Base-by-base conservation (phyloP, 2,329 filamentous ascomycete species). In the Amesomyces nigricolor region DNA sequence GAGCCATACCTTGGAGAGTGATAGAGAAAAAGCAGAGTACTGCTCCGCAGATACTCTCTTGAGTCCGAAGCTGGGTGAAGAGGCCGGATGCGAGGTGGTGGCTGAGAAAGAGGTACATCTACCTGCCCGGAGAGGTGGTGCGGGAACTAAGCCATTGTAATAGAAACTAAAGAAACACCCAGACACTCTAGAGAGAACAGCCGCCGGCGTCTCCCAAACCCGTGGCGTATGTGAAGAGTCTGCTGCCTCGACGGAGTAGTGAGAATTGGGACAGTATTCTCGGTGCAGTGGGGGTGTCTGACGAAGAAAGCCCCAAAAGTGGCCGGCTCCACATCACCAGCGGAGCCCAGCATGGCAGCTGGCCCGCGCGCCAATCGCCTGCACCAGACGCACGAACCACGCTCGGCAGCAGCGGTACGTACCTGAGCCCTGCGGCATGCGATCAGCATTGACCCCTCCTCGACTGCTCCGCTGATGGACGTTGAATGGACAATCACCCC, bases 251-350 rank as follows among this genome's bases (percentile, higher is more conserved):
- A 54, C 19, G 43, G 50, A 40, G 48, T 43, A 26, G 37, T 40
- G 54, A 54, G 54, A 60, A 58, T 57, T 59, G 56, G 53, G 46
- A 52, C 48, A 57, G 52, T 51, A 50, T 58, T 60, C 57, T 62
- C 53, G 54, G 57, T 61, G 57, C 57, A 61, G 62, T 62, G 61
- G 60, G 62, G 61, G 54, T 52, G 42, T 38, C 37, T 48, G 46
- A 40, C 30, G 30, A 30, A 37, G 30, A 38, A 56, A 49, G 22
- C 48, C 51, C 57, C 38, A 53, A 49, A 55, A 51, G 40, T 19
- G 49, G 26, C 45, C 51, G 51, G 47, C 50, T 56, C 52, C 48
- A 49, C 26, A 47, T 45, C 35, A 30, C 40, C 51, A 54, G 52
- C 52, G 50, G 52, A 56, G 56, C 56, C 47, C 50, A 53, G 50